Percentiles rank a stretch among this genome's conserved stretches.
Conservation (phyloP, 306 rosid species). For the Vigna radiata region DNA sequence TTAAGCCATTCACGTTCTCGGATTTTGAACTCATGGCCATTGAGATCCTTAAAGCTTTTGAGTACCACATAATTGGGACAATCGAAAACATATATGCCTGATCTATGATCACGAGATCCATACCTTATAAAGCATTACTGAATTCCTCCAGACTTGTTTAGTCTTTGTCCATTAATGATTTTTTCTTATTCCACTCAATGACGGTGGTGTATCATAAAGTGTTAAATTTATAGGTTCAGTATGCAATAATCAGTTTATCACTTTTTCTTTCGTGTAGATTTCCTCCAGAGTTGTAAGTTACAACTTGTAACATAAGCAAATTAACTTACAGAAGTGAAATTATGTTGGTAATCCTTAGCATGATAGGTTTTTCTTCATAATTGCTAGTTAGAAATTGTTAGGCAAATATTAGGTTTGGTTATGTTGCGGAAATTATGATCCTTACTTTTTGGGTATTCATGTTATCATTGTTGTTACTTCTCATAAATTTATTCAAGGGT, state of each 20-base stretch:
- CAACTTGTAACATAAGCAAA: too few relatives aligned
- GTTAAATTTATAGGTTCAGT: conserved; percentile 2
- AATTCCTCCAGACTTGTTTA: conserved; percentile 6
- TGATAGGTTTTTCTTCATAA: background rate
- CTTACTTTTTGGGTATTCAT: background rate
- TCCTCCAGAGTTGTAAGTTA: conserved; percentile 80
- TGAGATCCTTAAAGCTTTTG: too few relatives aligned
- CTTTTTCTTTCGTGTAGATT: conserved; percentile 60
- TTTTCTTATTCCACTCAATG: background rate
- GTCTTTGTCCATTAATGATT: background rate
- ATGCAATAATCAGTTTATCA: conserved; percentile 24
- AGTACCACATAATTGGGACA: too few relatives aligned
- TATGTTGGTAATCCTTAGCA: too few relatives aligned
- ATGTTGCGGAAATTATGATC: background rate
- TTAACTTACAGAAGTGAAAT: too few relatives aligned
- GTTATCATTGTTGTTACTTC: conserved; percentile 6
- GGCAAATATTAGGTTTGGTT: background rate
- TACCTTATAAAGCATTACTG: too few relatives aligned
- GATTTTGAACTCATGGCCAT: too few relatives aligned
- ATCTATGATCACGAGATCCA: too few relatives aligned
- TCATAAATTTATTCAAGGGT: too few relatives aligned
- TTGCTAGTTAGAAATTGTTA: conserved; percentile 14
- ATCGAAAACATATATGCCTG: too few relatives aligned
- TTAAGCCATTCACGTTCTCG: too few relatives aligned
- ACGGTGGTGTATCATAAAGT: conserved; percentile 10